Evolutionary conservation across 1,284 basidiomycete species (phyloP), one percentile per base, ranked within the genome.

Genomic region (Cystobasidium pallidum): DNA sequence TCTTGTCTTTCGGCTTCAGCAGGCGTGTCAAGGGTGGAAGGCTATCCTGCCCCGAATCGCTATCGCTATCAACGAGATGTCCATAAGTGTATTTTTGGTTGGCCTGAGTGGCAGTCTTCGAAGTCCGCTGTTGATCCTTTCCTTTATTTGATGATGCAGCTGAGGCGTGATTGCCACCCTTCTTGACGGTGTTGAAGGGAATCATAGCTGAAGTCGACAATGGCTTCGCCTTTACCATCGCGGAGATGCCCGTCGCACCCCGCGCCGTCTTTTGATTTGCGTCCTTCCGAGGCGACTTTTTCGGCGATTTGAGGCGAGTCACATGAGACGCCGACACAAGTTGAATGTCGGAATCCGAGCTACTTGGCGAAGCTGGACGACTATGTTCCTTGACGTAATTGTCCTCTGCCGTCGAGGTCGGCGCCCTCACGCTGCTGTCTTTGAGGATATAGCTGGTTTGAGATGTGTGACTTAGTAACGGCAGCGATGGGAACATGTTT

Each of bases 341-440:
- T 24, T 61, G 24, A 30, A 70, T 52, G 57, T 70, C 67, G 17
- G 67, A 70, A 32, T 62, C 67, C 2, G 67, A 70, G 24, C 54
- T 57, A n/a, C 30, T 57, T n/a, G 32, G 21, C 10, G 32, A 36
- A 7, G 54, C 34, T 10, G 54, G 36, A 1, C 10, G 10, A 11
- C n/a, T 28, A 19, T 36, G 28, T 8, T 36, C 32, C n/a, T 57
- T 32, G 4, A 32, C n/a, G 30, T 32, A 15, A 15, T 57, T 57
- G 30, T 57, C 34, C 6, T 10, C 36, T 57, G 54, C 49, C 6
- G 21, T 17, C 10, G 21, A 7, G 24, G 15, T 41, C 15, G 8
- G 39, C 39, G 39, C 39, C 39, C 15, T 41, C 15, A 41, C 45
- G 45, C 7, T 47, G 19, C 10, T 4, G n/a, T n/a, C n/a, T 21